Base-by-base conservation (phyloP, 768 basidiomycete species). In the Grammothele lineata region DNA sequence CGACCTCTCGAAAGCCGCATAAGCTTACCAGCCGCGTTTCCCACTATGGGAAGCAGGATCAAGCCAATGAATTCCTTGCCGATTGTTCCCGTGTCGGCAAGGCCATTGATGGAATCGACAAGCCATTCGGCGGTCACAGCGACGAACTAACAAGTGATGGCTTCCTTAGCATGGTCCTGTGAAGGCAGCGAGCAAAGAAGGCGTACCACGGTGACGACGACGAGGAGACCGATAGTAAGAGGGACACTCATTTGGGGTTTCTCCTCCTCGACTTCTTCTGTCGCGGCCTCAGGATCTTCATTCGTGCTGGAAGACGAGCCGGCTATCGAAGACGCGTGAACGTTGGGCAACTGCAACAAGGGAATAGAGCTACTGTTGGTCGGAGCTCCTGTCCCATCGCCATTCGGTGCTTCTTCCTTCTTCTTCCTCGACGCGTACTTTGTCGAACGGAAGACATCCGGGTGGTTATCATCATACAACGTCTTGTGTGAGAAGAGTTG, bases 11-110 rank as follows among this genome's bases (percentile, higher is more conserved):
- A n/a, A n/a, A n/a, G n/a, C n/a, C 15, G 30, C 8, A 32, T 8
- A 30, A 7, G 34, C 27, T 36, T 15, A 59, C 80, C 80, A 45
- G 88, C 91, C 5, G 90, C 87, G 60, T 92, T 92, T 17, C 90
- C 90, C 12, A 93, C 92, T 30, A 96, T 92, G 5, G 95, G 95
- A 7, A 98, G 75, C 12, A 98, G 71, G 55, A 87, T 86, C 34
- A 96, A 66, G 11, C 89, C 93, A 50, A 96, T 84, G 60, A 92
- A 98, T 62, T 87, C 88, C 50, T 80, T 77, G 48, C 70, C 78
- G 45, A 98, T 85, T 6, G 21, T 14, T 19, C 81, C 80, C 0
- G 58, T 57, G 0, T 56, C 58, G 0, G 87, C 85, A 30, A 97
- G 60, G 11, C 89, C 89, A 51, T 77, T 69, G 54, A 96, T 94